These are phyloP conservation scores for Xanthoparmelia taractica DNA, from an alignment of 495 filamentous ascomycete species.

Conservation along the genomic window DNA sequence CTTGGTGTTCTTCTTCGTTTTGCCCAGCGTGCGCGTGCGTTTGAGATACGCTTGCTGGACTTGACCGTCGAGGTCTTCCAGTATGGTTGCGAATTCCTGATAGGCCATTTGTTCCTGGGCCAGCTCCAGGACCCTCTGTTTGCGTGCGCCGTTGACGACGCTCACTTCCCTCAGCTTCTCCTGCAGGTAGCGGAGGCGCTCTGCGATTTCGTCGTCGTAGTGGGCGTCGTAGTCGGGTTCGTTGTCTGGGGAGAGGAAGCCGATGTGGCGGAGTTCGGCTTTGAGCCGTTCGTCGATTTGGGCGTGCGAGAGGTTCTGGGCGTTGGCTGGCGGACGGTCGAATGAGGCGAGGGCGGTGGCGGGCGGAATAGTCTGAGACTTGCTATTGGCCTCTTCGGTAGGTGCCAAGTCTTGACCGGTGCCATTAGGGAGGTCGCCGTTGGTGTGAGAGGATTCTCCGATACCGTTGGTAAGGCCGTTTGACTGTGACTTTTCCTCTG, in stretches of 20 bases:
- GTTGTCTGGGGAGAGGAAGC: slow-evolving; percentile 67
- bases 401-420: slow-evolving; percentile 41
- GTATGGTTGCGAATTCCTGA: slow-evolving; percentile 93
- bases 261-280: slow-evolving; percentile 87
- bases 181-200: slow-evolving; percentile 79
- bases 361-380: slow-evolving; percentile 49
- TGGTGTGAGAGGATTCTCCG: slow-evolving; percentile 44
- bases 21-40: slow-evolving; percentile 87
- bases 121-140: slow-evolving; percentile 73
- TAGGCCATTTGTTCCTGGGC: slow-evolving; percentile 85
- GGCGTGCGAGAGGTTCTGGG: slow-evolving; percentile 63
- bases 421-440: slow-evolving; percentile 47
- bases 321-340: slow-evolving; percentile 42
- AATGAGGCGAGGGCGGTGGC: slow-evolving; percentile 57
- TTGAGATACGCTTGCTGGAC: slow-evolving; percentile 94
- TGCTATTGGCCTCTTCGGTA: slow-evolving; percentile 35
- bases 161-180: slow-evolving; percentile 69
- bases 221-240: slow-evolving; percentile 75
- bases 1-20: slow-evolving; percentile 83
- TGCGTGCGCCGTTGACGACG: slow-evolving; percentile 81
- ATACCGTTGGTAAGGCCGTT: slow-evolving; percentile 46
- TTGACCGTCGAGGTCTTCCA: slow-evolving; percentile 92
- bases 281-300: slow-evolving; percentile 85
- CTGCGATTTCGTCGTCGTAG: slow-evolving; percentile 90
- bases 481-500: slow-evolving; percentile 47